Evolutionary conservation across 192 early-diverging fungal genomes (phyloP).

Genomic region (Gaertneriomyces semiglobifer): DNA sequence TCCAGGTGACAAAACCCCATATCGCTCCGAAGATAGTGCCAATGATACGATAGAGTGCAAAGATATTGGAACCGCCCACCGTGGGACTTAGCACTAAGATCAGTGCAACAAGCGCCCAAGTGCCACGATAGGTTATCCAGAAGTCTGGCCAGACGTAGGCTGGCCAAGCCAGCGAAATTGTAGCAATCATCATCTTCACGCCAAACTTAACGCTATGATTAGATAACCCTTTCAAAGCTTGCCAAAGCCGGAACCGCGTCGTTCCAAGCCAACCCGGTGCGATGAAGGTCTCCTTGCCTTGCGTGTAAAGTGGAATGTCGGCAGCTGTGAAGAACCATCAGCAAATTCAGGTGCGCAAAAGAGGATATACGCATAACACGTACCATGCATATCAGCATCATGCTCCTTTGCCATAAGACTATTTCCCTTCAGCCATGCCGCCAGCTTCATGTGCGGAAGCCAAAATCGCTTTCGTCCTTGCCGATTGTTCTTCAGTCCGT

Average conservation of each 20-base stretch:
- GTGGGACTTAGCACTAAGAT: slow-evolving; percentile 82
- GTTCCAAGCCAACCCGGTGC: slow-evolving; percentile 14
- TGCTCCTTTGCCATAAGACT: neutral
- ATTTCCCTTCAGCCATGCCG: slow-evolving; percentile 17
- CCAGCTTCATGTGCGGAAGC: slow-evolving; percentile 19
- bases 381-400: slow-evolving; percentile 1
- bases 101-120: slow-evolving; percentile 75
- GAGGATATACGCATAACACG: neutral
- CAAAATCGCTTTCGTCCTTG: slow-evolving; percentile 1
- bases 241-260: slow-evolving; percentile 11
- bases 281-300: slow-evolving; percentile 26
- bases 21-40: slow-evolving; percentile 72
- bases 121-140: slow-evolving; percentile 50
- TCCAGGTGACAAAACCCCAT: slow-evolving; percentile 60
- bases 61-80: slow-evolving; percentile 71
- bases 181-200: slow-evolving; percentile 24
- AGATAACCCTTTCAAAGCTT: slow-evolving; percentile 2
- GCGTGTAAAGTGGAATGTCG: slow-evolving; percentile 25
- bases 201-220: slow-evolving; percentile 15
- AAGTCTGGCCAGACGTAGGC: slow-evolving; percentile 23
- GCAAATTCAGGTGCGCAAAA: neutral
- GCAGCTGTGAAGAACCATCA: slow-evolving; percentile 7
- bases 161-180: slow-evolving; percentile 18
- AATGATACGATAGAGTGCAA: slow-evolving; percentile 69
- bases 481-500: slow-evolving; percentile 7